phyloP scores from a whole-genome alignment of 371 early-diverging fungal species.

The Rhizopus stolonifer region DNA sequence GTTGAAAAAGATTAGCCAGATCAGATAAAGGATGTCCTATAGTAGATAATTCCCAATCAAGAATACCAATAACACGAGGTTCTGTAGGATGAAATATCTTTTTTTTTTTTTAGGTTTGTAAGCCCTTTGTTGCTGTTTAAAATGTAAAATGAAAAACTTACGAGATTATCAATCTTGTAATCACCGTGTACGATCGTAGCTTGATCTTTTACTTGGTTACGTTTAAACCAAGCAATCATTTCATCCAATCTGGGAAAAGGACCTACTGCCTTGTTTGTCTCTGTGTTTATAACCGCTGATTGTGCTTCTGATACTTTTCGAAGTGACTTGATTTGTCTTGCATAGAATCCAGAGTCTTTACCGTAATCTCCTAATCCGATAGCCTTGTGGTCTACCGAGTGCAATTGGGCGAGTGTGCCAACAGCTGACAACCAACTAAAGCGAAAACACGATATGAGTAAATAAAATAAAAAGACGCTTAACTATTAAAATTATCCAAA shows the following conservation, averaged over 20 bases:
- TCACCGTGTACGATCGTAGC: conserved; percentile 90
- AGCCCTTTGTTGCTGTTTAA: too few species aligned
- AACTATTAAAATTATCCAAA: too few species aligned
- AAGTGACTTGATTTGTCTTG: conserved; percentile 77
- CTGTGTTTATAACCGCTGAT: too few species aligned
- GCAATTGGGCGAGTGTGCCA: conserved; percentile 77
- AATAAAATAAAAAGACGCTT: too few species aligned
- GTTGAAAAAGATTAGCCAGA: conserved; percentile 82
- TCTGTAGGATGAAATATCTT: conserved; percentile 85
- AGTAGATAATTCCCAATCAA: conserved; percentile 96
- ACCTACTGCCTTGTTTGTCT: conserved; percentile 63
- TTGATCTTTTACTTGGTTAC: conserved; percentile 67
- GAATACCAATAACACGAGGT: conserved; percentile 79
- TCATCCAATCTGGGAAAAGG: conserved; percentile 67
- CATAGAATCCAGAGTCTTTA: conserved; percentile 69
- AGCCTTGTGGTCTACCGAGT: conserved; percentile 63
- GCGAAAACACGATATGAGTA: too few species aligned
- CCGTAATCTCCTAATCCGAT: conserved; percentile 78
- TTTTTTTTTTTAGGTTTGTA: too few species aligned
- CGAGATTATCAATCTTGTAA: conserved; percentile 53
- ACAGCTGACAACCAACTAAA: too few species aligned
- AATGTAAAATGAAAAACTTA: too few species aligned
- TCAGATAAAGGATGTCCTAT: conserved; percentile 95
- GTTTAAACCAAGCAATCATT: conserved; percentile 73
- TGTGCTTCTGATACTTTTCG: conserved; percentile 67